Evolutionary conservation across 2,329 filamentous ascomycete species (phyloP).

Genomic region (Elsinoe necatrix): DNA sequence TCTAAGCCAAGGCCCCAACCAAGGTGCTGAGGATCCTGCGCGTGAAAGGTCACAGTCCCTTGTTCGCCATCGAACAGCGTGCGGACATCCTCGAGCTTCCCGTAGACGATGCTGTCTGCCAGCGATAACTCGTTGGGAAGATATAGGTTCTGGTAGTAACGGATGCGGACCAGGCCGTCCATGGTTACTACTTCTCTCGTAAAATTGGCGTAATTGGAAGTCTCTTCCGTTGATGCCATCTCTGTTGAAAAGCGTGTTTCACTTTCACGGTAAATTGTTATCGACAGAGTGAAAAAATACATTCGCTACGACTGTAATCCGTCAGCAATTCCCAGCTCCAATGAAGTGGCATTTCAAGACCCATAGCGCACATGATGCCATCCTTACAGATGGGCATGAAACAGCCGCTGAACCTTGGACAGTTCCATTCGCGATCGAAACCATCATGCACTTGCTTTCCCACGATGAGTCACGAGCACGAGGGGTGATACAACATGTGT

Average conservation of each 20-base stretch:
- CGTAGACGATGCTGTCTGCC: background rate
- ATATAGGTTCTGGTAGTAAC: background rate
- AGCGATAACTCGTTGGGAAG: background rate
- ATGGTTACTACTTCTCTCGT: background rate
- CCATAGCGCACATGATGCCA: too few species aligned
- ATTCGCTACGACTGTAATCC: too few species aligned
- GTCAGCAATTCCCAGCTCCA: too few species aligned
- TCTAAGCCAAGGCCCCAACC: background rate
- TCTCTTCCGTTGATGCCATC: background rate
- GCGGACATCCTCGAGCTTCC: background rate
- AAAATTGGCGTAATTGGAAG: background rate
- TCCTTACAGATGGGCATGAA: too few species aligned
- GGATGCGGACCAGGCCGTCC: background rate
- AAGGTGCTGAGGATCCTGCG: background rate
- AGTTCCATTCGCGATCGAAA: too few species aligned
- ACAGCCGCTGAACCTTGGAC: too few species aligned
- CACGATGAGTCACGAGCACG: background rate
- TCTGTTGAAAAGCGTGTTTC: background rate
- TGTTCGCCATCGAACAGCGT: background rate
- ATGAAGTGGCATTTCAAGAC: too few species aligned
- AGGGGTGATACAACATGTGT: background rate
- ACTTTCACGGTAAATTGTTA: too few species aligned
- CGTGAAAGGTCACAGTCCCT: background rate
- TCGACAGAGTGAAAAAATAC: too few species aligned
- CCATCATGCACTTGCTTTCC: too few species aligned